Conservation (phyloP, 2,329 filamentous ascomycete genomes). For the Akanthomyces uredinophilus region DNA sequence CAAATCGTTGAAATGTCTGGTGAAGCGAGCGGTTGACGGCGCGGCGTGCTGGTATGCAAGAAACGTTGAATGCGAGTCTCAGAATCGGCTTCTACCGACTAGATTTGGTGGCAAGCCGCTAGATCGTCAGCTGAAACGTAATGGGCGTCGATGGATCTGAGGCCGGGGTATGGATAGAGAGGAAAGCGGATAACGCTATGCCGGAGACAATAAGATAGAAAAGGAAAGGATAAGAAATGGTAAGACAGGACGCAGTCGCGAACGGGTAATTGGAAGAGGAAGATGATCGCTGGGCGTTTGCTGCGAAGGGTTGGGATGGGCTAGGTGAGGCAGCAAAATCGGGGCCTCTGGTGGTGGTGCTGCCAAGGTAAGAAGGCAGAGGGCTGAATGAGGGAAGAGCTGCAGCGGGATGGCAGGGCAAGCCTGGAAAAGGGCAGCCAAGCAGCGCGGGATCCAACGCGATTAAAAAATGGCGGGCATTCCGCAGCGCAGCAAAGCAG, state of each 20-base stretch:
- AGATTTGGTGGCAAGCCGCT: not conserved
- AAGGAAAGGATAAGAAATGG: not conserved
- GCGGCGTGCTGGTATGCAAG: slow-evolving; percentile 6
- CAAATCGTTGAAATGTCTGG: not conserved
- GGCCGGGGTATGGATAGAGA: not conserved
- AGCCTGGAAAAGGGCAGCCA: not conserved
- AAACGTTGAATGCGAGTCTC: slow-evolving; percentile 4
- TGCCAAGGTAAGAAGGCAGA: slow-evolving; percentile 8
- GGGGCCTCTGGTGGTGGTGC: not conserved
- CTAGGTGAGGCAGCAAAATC: not conserved
- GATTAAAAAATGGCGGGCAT: not conserved
- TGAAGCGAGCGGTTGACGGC: not conserved
- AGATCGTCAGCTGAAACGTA: slow-evolving; percentile 7
- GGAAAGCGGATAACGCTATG: not conserved
- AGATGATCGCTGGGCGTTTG: not conserved
- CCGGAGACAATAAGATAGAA: not conserved
- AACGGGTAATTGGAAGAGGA: not conserved
- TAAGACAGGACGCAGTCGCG: not conserved
- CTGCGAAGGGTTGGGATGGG: not conserved
- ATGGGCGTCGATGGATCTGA: slow-evolving; percentile 8
- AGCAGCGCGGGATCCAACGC: not conserved
- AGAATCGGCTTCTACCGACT: slow-evolving; percentile 6
- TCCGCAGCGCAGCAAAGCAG: not conserved
- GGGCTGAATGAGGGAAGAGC: slow-evolving; percentile 12
- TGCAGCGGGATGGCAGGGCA: not conserved